Base-by-base conservation (phyloP, 2,329 filamentous ascomycete species). In the Alternaria ventricosa region DNA sequence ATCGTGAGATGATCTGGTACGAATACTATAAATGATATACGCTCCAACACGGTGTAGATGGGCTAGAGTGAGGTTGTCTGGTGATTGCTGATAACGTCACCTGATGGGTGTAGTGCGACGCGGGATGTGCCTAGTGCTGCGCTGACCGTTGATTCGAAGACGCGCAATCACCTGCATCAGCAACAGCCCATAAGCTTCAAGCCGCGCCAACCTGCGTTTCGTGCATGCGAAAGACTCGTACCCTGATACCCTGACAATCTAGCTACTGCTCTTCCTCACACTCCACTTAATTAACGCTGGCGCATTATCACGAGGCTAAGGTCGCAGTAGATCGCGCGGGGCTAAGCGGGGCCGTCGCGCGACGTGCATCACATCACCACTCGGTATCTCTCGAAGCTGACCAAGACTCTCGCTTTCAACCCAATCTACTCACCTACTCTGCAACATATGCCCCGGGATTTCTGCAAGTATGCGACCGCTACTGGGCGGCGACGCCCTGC, bases 401-500 rank as follows among this genome's bases (percentile, higher is more conserved):
- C 33, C 59, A 60, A 50, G 56, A 49, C 56, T 43, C 53, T 47
- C 41, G 20, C 46, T 49, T 8, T 50, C 57, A 50, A 49, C 25
- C 56, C 25, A 61, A 41, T 20, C 27, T 20, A 15, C 27, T 22
- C 55, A 22, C 62, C 10, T 47, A 45, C 36, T 23, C 18, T 27
- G 23, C 23, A 28, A 59, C 64, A 58, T 25, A 71, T 68, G 59
- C 53, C 22, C 57, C 56, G 27, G 49, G 25, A 22, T 5, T n/a
- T 20, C 55, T 46, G 43, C 36, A 20, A 62, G 41, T 46, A 80
- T 80, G 78, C 73, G 76, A 70, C 77, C 78, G 67, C 67, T 75
- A 64, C 68, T 71, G 67, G 75, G 75, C 74, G 77, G 77, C 68
- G 78, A 80, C 69, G 70, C 71, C 69, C 72, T 78, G 55, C 69